Base-by-base conservation (phyloP, 305 asterid species). In the Nicotiana rustica region DNA sequence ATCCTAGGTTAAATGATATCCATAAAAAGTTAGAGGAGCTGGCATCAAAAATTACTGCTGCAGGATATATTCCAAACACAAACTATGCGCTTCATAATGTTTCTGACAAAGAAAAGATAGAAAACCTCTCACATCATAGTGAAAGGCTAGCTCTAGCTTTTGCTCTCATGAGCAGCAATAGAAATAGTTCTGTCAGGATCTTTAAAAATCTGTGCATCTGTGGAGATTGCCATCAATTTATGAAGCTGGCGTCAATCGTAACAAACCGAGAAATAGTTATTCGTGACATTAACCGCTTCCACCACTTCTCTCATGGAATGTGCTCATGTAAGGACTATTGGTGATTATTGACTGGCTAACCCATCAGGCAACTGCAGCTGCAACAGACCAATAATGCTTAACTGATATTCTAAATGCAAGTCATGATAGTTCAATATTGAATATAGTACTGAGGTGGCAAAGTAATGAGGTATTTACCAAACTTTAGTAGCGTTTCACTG, bases 191-290 rank as follows among this genome's bases (percentile, higher is more conserved):
- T 78, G 84, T 93, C 83, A 93, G 94, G 86, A 90, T 96, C 82
- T 92, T 92, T 87, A 96, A 96, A 88, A 96, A 94, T 85, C 92
- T 95, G 29, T 89, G 97, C 5, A 92, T 92, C 13, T 95, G 98
- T 90, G 95, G 94, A 61, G 98, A 95, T 84, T 95, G 98, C 85
- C 98, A 95, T 79, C 95, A 93, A 78, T 93, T 87, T 85, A 95
- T 93, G 93, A 95, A 91, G 91, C 87, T 88, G 38, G 91, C 88
- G 14, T 91, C 98, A 4, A 61, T 87, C 76, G 85, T 87, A 66
- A 82, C 88, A 18, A 67, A 88, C 80, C 87, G 67, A 73, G 96
- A 95, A 85, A 93, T 95, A 60, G 84, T 91, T 59, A 86, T 95
- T 69, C 97, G 96, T 62, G 98, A 93, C 44, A 75, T 86, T 38